These are phyloP conservation scores for Trichoderma reesei DNA, from an alignment of 495 filamentous ascomycete species.

Conservation along the genomic window DNA sequence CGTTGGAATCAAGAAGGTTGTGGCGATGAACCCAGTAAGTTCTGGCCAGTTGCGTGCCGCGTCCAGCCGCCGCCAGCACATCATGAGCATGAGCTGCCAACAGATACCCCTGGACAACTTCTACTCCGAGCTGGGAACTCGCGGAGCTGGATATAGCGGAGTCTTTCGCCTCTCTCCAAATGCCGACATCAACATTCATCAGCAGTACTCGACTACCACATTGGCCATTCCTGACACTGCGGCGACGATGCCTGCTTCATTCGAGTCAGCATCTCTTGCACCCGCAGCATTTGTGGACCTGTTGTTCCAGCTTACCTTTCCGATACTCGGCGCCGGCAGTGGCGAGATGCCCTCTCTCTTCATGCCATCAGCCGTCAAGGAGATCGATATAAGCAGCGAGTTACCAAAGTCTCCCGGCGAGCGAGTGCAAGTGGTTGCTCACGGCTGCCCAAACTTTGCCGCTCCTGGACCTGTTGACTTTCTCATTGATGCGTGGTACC, in stretches of 20 bases:
- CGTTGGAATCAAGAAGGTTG: constrained; percentile 17
- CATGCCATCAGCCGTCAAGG: constrained; percentile 34
- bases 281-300: constrained; percentile 39
- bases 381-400: constrained; percentile 20
- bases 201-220: not conserved
- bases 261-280: constrained; percentile 30
- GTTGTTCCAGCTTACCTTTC: constrained; percentile 24
- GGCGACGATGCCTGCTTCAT: constrained; percentile 33
- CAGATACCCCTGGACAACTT: not conserved
- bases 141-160: constrained; percentile 6
- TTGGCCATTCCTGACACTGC: constrained; percentile 35
- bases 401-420: constrained; percentile 16
- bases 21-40: constrained; percentile 16
- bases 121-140: constrained; percentile 7
- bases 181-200: not conserved
- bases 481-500: not conserved
- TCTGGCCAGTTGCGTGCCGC: not conserved
- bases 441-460: constrained; percentile 19
- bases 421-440: constrained; percentile 22
- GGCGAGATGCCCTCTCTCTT: constrained; percentile 31
- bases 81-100: not conserved
- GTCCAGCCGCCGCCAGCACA: not conserved
- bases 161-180: constrained; percentile 10
- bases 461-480: constrained; percentile 14
- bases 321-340: constrained; percentile 33